phyloP scores from a whole-genome alignment of 306 rosid species.

The Rosa chinensis region DNA sequence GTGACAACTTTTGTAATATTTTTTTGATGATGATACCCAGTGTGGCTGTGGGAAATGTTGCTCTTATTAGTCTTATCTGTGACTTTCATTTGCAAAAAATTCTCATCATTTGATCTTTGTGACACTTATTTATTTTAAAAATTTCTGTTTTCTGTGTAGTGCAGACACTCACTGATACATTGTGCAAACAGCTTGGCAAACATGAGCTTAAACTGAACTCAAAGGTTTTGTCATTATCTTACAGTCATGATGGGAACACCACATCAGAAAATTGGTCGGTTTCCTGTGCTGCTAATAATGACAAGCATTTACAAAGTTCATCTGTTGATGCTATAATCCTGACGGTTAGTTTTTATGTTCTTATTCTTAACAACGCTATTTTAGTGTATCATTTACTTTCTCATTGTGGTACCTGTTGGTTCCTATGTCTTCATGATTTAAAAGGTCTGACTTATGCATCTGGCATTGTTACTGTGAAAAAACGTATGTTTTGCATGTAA shows the following conservation, averaged over 20 bases:
- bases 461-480: neutral
- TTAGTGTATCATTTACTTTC: neutral
- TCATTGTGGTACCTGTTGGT: neutral
- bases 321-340: slow-evolving; percentile 73
- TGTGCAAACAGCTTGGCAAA: slow-evolving; percentile 72
- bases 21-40: slow-evolving; percentile 13
- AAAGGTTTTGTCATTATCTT: slow-evolving; percentile 77
- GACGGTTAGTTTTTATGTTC: slow-evolving; percentile 64
- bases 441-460: neutral
- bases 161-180: slow-evolving; percentile 79
- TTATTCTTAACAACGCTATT: neutral
- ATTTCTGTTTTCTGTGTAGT: slow-evolving; percentile 29
- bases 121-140: neutral
- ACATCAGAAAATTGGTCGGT: slow-evolving; percentile 68
- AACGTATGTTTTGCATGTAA: neutral
- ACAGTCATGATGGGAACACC: slow-evolving; percentile 50
- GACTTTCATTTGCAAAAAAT: neutral
- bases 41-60: slow-evolving; percentile 1
- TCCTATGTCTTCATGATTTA: neutral
- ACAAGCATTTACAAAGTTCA: slow-evolving; percentile 25
- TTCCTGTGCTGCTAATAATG: slow-evolving; percentile 41
- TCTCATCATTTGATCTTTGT: slow-evolving; percentile 7
- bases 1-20: slow-evolving; percentile 6
- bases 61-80: neutral
- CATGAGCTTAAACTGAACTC: slow-evolving; percentile 64